Conservation (phyloP, 805 yeast genomes). For the Ascoidea rubescens region DNA sequence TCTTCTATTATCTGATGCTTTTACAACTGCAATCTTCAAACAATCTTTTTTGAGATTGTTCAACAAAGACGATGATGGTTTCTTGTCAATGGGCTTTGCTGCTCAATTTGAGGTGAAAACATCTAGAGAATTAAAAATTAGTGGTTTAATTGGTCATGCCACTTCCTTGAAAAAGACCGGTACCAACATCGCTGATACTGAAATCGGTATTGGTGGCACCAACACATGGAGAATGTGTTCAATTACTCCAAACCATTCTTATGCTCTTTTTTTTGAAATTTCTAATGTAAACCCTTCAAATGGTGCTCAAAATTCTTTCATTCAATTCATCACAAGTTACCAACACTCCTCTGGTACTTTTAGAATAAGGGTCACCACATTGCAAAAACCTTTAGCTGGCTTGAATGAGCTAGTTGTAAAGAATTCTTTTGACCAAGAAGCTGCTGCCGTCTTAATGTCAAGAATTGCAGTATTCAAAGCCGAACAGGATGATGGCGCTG, state of each 20-base stretch:
- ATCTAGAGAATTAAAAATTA: constrained; percentile 72
- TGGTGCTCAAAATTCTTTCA: constrained; percentile 17
- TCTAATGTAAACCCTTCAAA: constrained; percentile 23
- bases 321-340: constrained; percentile 47
- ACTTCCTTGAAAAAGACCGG: constrained; percentile 50
- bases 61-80: constrained; percentile 77
- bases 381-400: constrained; percentile 29
- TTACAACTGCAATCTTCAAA: constrained; percentile 88
- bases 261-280: constrained; percentile 82
- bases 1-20: constrained; percentile 77
- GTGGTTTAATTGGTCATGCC: constrained; percentile 92
- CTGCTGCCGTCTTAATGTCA: constrained; percentile 48
- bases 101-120: constrained; percentile 82
- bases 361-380: constrained; percentile 49
- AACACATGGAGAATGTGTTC: constrained; percentile 79
- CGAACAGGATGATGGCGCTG: constrained; percentile 21
- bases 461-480: constrained; percentile 35
- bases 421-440: constrained; percentile 51
- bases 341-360: constrained; percentile 46
- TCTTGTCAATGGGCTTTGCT: constrained; percentile 78
- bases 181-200: constrained; percentile 76
- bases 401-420: constrained; percentile 27
- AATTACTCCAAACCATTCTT: constrained; percentile 77
- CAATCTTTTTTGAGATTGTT: constrained; percentile 83
- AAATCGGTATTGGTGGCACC: constrained; percentile 89